Conservation (phyloP, 495 filamentous ascomycete species). For the Xylaria cubensis region DNA sequence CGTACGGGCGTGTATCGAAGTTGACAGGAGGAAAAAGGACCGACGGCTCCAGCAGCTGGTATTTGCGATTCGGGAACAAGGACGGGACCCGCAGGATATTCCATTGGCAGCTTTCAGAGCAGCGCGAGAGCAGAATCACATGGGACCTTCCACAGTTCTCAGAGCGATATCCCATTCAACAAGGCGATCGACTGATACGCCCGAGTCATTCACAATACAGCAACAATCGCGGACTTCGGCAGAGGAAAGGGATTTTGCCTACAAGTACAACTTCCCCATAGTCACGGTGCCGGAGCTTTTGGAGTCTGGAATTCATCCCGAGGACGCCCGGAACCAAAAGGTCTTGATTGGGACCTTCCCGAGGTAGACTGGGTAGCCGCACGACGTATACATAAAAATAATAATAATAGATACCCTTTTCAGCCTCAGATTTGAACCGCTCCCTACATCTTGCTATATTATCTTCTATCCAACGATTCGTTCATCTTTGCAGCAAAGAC, state of each 20-base stretch:
- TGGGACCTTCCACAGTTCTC: conserved; percentile 1
- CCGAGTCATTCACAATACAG: neutral
- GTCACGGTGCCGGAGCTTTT: conserved; percentile 20
- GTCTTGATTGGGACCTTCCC: conserved; percentile 23
- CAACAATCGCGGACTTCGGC: neutral
- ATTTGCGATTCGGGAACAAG: conserved; percentile 14
- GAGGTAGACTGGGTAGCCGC: neutral
- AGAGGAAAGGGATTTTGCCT: conserved; percentile 18
- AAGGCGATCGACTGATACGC: neutral
- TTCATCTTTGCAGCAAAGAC: neutral
- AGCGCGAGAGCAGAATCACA: conserved; percentile 8
- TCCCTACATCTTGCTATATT: neutral
- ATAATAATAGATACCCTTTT: conserved; percentile 21
- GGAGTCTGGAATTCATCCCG: conserved; percentile 19
- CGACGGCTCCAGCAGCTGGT: conserved; percentile 23
- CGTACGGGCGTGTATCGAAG: conserved; percentile 23
- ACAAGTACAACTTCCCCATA: conserved; percentile 28
- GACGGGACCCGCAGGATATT: conserved; percentile 14
- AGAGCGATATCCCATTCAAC: neutral
- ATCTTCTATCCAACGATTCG: neutral
- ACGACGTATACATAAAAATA: neutral
- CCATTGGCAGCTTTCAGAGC: conserved; percentile 2
- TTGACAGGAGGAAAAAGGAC: conserved; percentile 23
- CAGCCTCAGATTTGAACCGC: neutral
- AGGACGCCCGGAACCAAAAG: conserved; percentile 28